Base-by-base conservation (phyloP, 2,329 filamentous ascomycete genomes). In the Aureobasidium sp. region DNA sequence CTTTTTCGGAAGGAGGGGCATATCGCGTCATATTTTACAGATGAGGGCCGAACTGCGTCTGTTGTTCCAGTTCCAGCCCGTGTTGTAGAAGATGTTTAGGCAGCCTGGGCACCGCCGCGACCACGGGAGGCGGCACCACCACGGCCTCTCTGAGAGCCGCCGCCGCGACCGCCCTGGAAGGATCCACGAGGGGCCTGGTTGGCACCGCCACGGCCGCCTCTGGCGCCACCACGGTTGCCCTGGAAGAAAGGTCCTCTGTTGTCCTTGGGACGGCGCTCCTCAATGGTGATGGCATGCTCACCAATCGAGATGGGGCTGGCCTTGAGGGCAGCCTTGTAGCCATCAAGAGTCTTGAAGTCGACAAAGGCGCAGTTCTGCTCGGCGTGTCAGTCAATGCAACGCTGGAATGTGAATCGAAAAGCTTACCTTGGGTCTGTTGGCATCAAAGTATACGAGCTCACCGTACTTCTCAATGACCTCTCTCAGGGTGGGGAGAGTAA, bases 321-420 rank as follows among this genome's bases (percentile, higher is more conserved):
- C 64, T 84, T 84, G 41, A 90, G 82, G 47, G 94, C 94, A 65
- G 89, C 88, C 74, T 90, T 84, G 77, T 96, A 97, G 51, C 86
- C 91, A 61, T 91, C 86, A 25, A 85, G 73, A 51, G 87, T 89
- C 72, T 87, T 88, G 76, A 94, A 99, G 75, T 99, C 94, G 64
- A 97, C 90, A 72, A 97, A 97, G 29, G 94, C 94, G 72, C 91
- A 97, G 82, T 94, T 97, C 93, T 96, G 72, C 29, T 14, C 6
- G 8, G 25, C 15, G 20, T 15, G 59, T 64, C 29, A 65, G 58
- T 41, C 39, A 48, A 9, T 25, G 11, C 6, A 17, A 20, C 9
- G 6, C n/a, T 5, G 25, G 11, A 17, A 29, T 14, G 3, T 57
- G 27, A 11, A 47, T 25, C 11, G 36, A 8, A 25, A 39, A 39